A percentile compares a stretch with the other conserved stretches of the same genome.
Evolutionary conservation across 208 protist genomes (phyloP).

Genomic region (Willaertia magna): DNA sequence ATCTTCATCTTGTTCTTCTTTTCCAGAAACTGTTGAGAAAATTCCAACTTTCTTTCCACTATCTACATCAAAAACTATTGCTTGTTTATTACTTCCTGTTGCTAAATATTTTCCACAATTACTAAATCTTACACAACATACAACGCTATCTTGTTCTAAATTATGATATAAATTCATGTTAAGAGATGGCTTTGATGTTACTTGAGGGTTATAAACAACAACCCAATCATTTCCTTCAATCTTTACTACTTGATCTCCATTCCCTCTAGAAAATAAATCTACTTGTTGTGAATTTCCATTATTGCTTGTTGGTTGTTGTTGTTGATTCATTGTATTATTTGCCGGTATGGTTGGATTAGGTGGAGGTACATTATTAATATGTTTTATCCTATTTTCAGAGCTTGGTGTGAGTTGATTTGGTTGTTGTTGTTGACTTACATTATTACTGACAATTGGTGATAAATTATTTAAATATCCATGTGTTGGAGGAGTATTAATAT

Average conservation of each 20-base stretch:
- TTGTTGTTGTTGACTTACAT: not conserved
- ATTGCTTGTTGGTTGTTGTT: not conserved
- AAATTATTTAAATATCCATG: not conserved
- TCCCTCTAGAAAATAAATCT: not conserved
- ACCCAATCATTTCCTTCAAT: slow-evolving; percentile 10
- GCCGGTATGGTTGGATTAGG: not conserved
- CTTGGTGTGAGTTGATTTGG: not conserved
- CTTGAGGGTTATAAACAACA: slow-evolving; percentile 3
- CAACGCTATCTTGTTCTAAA: slow-evolving; percentile 9
- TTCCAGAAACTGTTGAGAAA: not conserved
- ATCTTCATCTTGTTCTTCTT: not conserved
- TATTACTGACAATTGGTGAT: not conserved
- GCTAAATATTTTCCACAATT: not conserved
- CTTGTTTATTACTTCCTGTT: slow-evolving; percentile 7
- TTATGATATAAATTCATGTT: not conserved
- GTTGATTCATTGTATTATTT: too few relatives aligned
- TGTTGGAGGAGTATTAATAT: not conserved
- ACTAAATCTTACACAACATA: slow-evolving; percentile 14
- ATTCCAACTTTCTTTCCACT: not conserved
- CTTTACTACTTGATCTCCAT: not conserved
- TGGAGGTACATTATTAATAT: not conserved
- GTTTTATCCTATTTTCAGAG: not conserved
- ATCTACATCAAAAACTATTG: not conserved
- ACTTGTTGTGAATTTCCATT: too few relatives aligned
- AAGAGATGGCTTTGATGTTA: not conserved